phyloP scores from a whole-genome alignment of 1,139 yeast species.

The Debaryomyces sp. region DNA sequence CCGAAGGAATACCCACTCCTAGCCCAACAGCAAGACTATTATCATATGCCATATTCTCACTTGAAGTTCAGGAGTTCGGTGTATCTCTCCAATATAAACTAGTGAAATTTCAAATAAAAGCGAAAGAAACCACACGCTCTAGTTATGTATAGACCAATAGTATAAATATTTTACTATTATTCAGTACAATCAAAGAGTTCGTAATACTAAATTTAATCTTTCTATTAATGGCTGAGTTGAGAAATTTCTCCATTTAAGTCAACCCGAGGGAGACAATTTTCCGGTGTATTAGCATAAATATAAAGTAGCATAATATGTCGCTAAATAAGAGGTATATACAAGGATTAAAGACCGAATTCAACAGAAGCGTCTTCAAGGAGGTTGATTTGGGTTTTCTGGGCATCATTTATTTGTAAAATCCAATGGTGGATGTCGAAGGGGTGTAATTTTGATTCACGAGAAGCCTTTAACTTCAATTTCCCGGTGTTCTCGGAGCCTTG shows the following conservation, averaged over 20 bases:
- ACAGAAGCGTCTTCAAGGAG: slow-evolving; percentile 54
- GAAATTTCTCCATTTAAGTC: slow-evolving; percentile 3
- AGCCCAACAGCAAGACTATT: slow-evolving; percentile 41
- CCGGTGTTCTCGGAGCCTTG: slow-evolving; percentile 62
- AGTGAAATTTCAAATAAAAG: neutral
- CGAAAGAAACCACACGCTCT: neutral
- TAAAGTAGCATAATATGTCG: neutral
- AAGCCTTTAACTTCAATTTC: slow-evolving; percentile 58
- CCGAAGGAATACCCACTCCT: slow-evolving; percentile 46
- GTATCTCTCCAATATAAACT: neutral
- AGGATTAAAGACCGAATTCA: slow-evolving; percentile 29
- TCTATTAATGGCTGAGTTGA: slow-evolving; percentile 6
- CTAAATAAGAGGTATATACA: slow-evolving; percentile 5
- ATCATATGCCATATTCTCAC: slow-evolving; percentile 21
- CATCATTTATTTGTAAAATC: slow-evolving; percentile 49
- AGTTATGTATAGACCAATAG: neutral
- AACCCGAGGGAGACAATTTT: slow-evolving; percentile 2
- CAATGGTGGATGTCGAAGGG: slow-evolving; percentile 66
- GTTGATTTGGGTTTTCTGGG: slow-evolving; percentile 39
- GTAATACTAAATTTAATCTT: neutral
- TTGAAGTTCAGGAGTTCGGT: neutral
- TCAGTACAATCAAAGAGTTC: neutral
- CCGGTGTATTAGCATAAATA: slow-evolving; percentile 1
- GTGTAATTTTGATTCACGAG: slow-evolving; percentile 54
- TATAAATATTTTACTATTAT: neutral